Evolutionary conservation across 208 protist species (phyloP), one percentile per base, ranked within the genome.

Genomic region (Porcisia deanei): DNA sequence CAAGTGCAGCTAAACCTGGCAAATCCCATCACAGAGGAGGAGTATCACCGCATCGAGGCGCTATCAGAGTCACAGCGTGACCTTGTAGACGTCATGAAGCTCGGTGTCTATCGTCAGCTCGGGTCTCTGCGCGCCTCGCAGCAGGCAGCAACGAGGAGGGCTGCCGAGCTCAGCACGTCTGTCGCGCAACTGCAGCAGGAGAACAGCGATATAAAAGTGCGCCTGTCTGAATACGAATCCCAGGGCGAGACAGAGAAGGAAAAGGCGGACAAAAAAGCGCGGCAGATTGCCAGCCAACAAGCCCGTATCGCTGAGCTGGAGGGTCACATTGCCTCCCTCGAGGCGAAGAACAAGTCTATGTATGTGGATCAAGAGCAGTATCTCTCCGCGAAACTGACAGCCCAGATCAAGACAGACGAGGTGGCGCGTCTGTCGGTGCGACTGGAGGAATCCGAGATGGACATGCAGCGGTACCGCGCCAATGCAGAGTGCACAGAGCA

Each of bases 401-500:
- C 93, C 22, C 90, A 93, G 69, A 68, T 93, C 34, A 97, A 95
- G 73, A 95, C 89, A 22, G 91, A 95, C 52, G 93, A 97, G 61
- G 89, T 91, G 1, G 88, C 93, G 16, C 85, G 91, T n/a, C 84
- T 95, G 14, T 78, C 85, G 0, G 82, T 97, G 71, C 90, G 88
- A 10, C 75, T 97, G 37, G 87, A 94, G 63, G 90, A 97, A 73
- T 77, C 91, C 3, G 91, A 97, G 73, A 87, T 95, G 86, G 87
- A 97, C 43, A 67, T 64, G 30, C 85, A 93, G 73, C 87, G 89
- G 4, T 91, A 94, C 77, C 92, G 90, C 71, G 84, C 91, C 41
- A 88, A 80, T 43, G 89, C 91, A 9, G 93, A 97, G 80, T 97
- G 93, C 81, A 86, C 72, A 25, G 93, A 97, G 79, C 91, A 97